These are phyloP conservation scores for Oenanthe sinensis DNA, from an alignment of 129 eudicot genomes.

Conservation along the genomic window DNA sequence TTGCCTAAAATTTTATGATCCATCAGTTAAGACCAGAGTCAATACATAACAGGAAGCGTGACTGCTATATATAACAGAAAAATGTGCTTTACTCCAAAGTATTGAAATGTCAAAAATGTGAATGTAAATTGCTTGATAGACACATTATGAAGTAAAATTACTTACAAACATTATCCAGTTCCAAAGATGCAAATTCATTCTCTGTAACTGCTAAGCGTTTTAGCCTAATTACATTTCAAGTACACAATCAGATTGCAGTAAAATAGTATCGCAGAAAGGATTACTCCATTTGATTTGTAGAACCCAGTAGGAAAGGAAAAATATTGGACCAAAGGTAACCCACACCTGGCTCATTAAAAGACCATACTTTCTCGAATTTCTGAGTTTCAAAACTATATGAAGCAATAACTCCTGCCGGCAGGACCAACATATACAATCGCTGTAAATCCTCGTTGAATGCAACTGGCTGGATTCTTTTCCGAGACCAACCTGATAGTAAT, in stretches of 20 bases:
- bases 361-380: conserved; percentile 13
- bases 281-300: background rate
- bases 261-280: background rate
- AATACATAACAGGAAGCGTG: background rate
- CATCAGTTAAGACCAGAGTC: background rate
- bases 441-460: conserved; percentile 18
- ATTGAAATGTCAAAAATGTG: background rate
- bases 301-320: conserved; percentile 13
- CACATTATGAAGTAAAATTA: no score
- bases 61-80: background rate
- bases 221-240: no score
- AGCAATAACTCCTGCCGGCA: conserved; percentile 1
- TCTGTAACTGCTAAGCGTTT: no score
- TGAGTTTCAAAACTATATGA: conserved; percentile 18
- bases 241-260: background rate
- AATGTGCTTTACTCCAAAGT: background rate
- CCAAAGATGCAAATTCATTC: no score
- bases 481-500: background rate
- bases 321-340: background rate
- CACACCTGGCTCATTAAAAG: background rate
- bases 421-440: conserved; percentile 4
- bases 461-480: conserved; percentile 3
- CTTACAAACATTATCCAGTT: no score
- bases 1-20: background rate
- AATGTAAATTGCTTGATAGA: background rate